Conservation (phyloP, 805 yeast species). For the Metschnikowia vanudenii region DNA sequence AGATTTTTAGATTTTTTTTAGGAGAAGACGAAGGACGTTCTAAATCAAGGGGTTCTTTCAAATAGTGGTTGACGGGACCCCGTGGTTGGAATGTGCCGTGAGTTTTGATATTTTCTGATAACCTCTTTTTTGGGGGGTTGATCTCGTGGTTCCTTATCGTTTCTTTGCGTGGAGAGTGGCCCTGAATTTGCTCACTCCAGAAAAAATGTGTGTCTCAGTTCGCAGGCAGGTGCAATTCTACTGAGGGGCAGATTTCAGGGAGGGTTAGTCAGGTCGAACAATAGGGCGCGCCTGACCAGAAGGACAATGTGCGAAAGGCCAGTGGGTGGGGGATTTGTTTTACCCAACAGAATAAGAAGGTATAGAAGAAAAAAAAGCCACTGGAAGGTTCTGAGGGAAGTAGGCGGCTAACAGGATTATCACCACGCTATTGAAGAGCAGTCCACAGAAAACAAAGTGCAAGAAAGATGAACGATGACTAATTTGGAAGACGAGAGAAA, state of each 20-base stretch:
- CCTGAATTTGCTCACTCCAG: slow-evolving; percentile 7
- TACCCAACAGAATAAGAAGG: not conserved
- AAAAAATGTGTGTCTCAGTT: slow-evolving; percentile 3
- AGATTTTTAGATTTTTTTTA: not conserved
- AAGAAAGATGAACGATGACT: no score
- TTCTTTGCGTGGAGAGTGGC: slow-evolving; percentile 1
- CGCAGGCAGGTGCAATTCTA: slow-evolving; percentile 13
- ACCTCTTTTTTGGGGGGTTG: not conserved
- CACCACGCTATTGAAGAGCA: no score
- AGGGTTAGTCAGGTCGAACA: not conserved
- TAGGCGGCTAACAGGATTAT: no score
- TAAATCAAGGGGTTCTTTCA: not conserved
- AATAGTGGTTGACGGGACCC: not conserved
- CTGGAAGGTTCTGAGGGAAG: no score
- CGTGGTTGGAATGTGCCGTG: slow-evolving; percentile 1
- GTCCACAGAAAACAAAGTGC: no score
- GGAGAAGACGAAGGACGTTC: not conserved
- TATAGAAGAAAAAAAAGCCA: not conserved
- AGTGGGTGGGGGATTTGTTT: not conserved
- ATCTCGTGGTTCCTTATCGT: slow-evolving; percentile 7
- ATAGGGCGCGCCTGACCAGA: not conserved
- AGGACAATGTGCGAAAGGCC: not conserved
- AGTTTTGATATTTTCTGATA: not conserved
- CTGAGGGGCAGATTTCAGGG: slow-evolving; percentile 1
- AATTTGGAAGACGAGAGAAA: no score